phyloP scores from a whole-genome alignment of 352 stramenopile species.

The Pythium pyrilobum region DNA sequence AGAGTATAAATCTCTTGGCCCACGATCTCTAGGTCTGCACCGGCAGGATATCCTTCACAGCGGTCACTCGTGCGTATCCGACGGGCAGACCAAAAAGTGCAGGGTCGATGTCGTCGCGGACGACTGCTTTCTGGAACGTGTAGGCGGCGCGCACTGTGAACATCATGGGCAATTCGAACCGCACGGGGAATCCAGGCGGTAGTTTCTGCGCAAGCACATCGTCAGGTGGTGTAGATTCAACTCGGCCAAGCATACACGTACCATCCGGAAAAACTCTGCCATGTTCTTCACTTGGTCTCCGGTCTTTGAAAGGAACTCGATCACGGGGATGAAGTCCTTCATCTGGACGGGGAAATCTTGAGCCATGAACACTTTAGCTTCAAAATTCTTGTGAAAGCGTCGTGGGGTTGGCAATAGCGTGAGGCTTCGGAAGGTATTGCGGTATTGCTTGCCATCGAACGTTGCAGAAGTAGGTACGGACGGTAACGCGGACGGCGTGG shows the following conservation, averaged over 20 bases:
- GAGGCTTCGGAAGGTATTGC: constrained; percentile 62
- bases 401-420: constrained; percentile 45
- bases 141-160: constrained; percentile 78
- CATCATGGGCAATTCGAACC: constrained; percentile 81
- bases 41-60: constrained; percentile 21
- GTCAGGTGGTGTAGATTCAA: background rate
- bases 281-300: constrained; percentile 75
- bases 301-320: constrained; percentile 72
- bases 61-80: constrained; percentile 40
- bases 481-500: background rate
- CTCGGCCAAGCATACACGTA: constrained; percentile 14
- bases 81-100: constrained; percentile 51
- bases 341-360: constrained; percentile 70
- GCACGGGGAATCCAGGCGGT: constrained; percentile 71
- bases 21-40: background rate
- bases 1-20: no score
- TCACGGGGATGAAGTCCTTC: constrained; percentile 65
- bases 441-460: constrained; percentile 10
- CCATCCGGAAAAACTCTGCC: constrained; percentile 82
- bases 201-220: constrained; percentile 43
- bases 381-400: constrained; percentile 57
- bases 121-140: constrained; percentile 68
- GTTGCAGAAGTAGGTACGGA: background rate
- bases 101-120: constrained; percentile 42
- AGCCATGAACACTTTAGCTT: constrained; percentile 75